Percentiles rank a stretch among this genome's conserved stretches.
These are phyloP conservation scores for Taphrina pruni DNA, from an alignment of 1,139 yeast genomes.

Conservation along the genomic window DNA sequence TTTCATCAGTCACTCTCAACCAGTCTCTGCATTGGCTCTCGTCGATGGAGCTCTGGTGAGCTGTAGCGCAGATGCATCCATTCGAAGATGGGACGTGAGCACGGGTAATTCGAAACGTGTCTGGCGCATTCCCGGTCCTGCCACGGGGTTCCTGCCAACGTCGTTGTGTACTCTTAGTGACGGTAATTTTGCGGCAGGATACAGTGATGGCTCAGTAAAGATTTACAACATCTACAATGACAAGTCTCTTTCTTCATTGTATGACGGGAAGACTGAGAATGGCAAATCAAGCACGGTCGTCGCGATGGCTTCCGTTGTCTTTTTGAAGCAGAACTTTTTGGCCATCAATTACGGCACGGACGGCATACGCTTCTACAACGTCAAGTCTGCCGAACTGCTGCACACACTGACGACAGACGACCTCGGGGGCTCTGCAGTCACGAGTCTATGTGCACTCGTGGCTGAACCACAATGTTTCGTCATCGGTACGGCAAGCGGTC, in stretches of 20 bases:
- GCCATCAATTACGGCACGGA: neutral
- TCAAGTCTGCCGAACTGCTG: neutral
- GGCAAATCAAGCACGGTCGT: neutral
- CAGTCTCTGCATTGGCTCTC: neutral
- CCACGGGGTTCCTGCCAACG: neutral
- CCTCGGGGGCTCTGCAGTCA: neutral
- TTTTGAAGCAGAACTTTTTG: neutral
- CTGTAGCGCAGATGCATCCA: slow-evolving; percentile 12
- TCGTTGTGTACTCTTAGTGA: neutral
- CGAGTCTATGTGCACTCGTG: neutral
- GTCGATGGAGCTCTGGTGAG: slow-evolving; percentile 4
- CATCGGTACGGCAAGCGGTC: neutral
- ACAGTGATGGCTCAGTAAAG: slow-evolving; percentile 10
- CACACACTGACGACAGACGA: neutral
- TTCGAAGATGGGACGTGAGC: slow-evolving; percentile 4
- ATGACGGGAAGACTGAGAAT: neutral
- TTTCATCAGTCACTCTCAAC: slow-evolving; percentile 13
- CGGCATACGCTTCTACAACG: slow-evolving; percentile 4
- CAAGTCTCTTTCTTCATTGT: neutral
- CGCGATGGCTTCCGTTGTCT: neutral
- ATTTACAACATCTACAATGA: slow-evolving; percentile 5
- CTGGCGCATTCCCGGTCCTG: slow-evolving; percentile 11
- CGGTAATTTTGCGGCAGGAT: slow-evolving; percentile 1
- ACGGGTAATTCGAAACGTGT: neutral
- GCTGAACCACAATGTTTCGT: neutral